Evolutionary conservation across 2,329 filamentous ascomycete genomes (phyloP).

Genomic region (Spiromastix sp.): DNA sequence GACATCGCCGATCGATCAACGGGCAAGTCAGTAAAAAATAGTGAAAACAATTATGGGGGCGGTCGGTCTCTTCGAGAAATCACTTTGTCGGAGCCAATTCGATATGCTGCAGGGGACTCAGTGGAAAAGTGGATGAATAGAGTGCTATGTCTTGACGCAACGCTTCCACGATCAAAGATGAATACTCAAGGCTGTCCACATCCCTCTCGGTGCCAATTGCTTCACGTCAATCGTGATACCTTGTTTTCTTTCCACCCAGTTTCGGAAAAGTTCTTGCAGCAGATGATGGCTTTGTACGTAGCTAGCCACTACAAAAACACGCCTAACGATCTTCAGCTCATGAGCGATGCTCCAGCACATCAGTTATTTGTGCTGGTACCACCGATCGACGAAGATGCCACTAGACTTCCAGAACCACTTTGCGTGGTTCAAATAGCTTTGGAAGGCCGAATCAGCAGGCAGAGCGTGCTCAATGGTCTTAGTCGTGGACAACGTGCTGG

Average conservation of each 20-base stretch:
- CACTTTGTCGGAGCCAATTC: conserved; percentile 83
- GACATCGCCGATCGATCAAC: conserved; percentile 68
- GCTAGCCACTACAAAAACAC: conserved; percentile 98
- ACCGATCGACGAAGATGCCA: conserved; percentile 65
- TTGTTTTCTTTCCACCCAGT: conserved; percentile 97
- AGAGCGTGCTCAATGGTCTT: conserved; percentile 83
- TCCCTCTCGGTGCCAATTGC: conserved; percentile 79
- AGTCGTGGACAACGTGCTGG: conserved; percentile 80
- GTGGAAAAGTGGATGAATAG: conserved; percentile 97
- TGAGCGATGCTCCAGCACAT: conserved; percentile 95
- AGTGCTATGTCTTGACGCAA: conserved; percentile 86
- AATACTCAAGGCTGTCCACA: conserved; percentile 74
- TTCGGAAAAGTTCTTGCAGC: conserved; percentile 92
- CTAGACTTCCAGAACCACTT: conserved; percentile 78
- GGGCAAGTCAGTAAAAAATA: conserved; percentile 59
- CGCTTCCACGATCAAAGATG: conserved; percentile 65
- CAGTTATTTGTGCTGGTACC: conserved; percentile 91
- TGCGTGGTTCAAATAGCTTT: conserved; percentile 91
- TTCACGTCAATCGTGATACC: conserved; percentile 92
- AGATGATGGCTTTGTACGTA: conserved; percentile 96
- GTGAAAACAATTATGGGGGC: conserved; percentile 48
- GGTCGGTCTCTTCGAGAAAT: conserved; percentile 81
- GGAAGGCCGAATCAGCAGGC: conserved; percentile 87
- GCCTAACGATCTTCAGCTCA: conserved; percentile 93
- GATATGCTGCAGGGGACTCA: conserved; percentile 80